Evolutionary conservation across 257 asterid genomes (phyloP).

Genomic region (Anisodus tanguticus): DNA sequence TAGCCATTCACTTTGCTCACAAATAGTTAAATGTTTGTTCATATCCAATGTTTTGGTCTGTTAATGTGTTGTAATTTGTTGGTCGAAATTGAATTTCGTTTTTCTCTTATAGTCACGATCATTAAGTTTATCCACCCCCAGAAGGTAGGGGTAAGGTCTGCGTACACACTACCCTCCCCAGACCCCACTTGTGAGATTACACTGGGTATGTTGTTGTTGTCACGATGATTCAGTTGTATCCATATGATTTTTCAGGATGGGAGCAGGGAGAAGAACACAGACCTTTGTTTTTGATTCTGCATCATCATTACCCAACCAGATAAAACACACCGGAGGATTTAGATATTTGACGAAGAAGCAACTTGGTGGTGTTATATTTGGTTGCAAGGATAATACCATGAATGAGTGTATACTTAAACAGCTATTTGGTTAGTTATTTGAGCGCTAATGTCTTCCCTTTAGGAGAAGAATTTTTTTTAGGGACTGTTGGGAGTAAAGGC

Average conservation of each 20-base stretch:
- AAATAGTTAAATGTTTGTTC: not conserved
- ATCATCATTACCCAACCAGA: constrained; percentile 30
- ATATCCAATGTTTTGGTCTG: not conserved
- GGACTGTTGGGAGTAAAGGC: not conserved
- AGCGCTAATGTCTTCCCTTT: not conserved
- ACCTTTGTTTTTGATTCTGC: constrained; percentile 31
- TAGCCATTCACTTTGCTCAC: not conserved
- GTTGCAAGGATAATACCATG: constrained; percentile 47
- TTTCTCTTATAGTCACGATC: not conserved
- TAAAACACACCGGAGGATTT: not conserved
- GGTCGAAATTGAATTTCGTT: not conserved
- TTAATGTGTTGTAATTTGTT: not conserved
- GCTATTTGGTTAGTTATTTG: constrained; percentile 43
- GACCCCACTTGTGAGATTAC: too few relatives aligned
- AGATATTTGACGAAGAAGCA: constrained; percentile 40
- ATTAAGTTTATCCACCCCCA: too few relatives aligned
- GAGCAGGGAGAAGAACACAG: constrained; percentile 43
- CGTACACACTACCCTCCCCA: too few relatives aligned
- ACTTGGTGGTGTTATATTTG: constrained; percentile 53
- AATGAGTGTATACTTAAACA: constrained; percentile 40
- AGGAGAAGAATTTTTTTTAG: not conserved
- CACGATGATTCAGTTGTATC: not conserved
- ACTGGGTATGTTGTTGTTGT: too few relatives aligned
- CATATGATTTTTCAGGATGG: constrained; percentile 50
- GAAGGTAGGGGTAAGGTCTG: too few relatives aligned